Conservation (phyloP, 2,329 filamentous ascomycete species). For the Didymella arachidicola region DNA sequence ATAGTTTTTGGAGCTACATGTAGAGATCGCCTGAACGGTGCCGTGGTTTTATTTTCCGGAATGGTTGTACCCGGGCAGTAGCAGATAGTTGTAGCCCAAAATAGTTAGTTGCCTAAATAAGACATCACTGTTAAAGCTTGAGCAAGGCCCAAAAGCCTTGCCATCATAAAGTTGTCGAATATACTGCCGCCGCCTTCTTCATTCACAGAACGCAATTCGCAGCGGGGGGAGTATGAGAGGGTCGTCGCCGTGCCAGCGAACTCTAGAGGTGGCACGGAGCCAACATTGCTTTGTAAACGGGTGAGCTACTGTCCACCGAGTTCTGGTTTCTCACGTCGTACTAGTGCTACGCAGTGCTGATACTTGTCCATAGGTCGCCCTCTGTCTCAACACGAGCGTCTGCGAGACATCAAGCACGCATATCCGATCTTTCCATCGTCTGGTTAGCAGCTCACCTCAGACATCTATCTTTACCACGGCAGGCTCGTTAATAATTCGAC, state of each 20-base stretch:
- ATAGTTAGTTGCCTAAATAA: neutral
- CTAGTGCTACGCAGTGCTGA: slow-evolving; percentile 1
- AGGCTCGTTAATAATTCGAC: neutral
- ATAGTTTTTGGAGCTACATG: slow-evolving; percentile 1
- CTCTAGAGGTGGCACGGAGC: neutral
- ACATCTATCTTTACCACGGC: neutral
- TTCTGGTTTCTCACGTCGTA: neutral
- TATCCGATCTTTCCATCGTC: neutral
- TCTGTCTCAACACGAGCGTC: neutral
- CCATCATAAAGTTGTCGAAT: neutral
- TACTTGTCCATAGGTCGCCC: neutral
- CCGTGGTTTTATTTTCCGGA: slow-evolving; percentile 9
- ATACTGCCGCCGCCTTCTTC: neutral
- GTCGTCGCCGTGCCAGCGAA: neutral
- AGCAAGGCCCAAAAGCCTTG: neutral
- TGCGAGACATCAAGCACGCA: slow-evolving; percentile 9
- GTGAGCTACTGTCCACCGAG: neutral
- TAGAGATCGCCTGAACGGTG: slow-evolving; percentile 1
- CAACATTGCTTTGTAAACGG: neutral
- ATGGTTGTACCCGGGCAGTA: slow-evolving; percentile 4
- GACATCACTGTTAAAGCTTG: neutral
- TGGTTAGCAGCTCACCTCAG: slow-evolving; percentile 11
- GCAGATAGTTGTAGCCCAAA: slow-evolving; percentile 4
- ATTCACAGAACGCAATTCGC: neutral
- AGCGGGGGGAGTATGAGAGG: neutral